Conservation (phyloP, 2,329 filamentous ascomycete species). For the Plenodomus tracheiphilus region DNA sequence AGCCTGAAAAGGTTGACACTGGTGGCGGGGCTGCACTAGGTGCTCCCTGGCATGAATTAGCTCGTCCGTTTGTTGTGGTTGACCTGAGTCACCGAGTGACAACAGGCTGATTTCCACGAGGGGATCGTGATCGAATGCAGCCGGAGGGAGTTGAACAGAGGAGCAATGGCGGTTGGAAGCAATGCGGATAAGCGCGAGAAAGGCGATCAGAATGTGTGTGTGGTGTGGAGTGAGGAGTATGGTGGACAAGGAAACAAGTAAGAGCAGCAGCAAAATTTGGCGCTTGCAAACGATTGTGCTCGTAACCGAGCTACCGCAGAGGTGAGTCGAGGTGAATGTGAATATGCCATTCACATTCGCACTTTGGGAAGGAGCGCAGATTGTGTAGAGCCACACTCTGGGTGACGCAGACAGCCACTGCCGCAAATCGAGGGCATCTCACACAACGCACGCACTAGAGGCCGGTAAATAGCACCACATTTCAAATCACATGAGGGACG, state of each 20-base stretch:
- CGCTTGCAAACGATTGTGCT: neutral
- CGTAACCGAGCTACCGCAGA: neutral
- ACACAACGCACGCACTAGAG: conserved; percentile 18
- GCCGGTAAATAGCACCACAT: conserved; percentile 32
- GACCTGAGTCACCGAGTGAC: conserved; percentile 10
- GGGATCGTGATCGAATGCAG: no score
- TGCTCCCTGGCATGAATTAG: conserved; percentile 24
- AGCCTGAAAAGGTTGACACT: conserved; percentile 29
- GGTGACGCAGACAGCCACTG: neutral
- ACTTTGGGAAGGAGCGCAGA: neutral
- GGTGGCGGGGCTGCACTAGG: conserved; percentile 23
- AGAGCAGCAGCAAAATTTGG: no score
- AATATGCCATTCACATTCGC: neutral
- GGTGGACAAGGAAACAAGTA: neutral
- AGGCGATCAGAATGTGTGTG: no score
- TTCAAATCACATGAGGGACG: conserved; percentile 20
- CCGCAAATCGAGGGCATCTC: neutral
- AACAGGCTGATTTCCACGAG: neutral
- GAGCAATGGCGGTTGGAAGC: no score
- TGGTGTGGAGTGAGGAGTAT: neutral
- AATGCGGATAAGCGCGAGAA: neutral
- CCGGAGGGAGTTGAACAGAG: no score
- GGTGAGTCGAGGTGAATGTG: neutral
- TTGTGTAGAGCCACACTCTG: neutral
- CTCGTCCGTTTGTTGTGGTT: conserved; percentile 13